Conservation (phyloP, 2,329 filamentous ascomycete genomes). For the Clarireedia monteithiana region DNA sequence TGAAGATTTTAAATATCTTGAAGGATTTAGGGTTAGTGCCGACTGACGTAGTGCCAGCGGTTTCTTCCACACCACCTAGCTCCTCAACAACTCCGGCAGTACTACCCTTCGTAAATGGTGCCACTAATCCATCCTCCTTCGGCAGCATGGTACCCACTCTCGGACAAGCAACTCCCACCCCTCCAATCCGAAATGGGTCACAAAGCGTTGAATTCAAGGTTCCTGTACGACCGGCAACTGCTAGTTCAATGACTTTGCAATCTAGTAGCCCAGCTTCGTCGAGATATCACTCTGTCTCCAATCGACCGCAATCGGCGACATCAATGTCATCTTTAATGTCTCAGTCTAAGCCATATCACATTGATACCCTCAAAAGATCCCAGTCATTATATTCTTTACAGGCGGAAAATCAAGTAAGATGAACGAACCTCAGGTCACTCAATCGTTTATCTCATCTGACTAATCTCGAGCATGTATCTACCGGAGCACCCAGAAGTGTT, state of each 20-base stretch:
- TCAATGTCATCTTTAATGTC: slow-evolving; percentile 6
- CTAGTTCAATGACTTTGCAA: slow-evolving; percentile 4
- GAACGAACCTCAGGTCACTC: background rate
- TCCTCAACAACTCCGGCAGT: background rate
- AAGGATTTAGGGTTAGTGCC: slow-evolving; percentile 30
- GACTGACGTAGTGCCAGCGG: slow-evolving; percentile 15
- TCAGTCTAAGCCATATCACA: background rate
- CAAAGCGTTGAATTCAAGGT: slow-evolving; percentile 16
- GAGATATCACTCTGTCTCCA: background rate
- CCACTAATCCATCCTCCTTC: background rate
- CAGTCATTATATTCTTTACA: slow-evolving; percentile 15
- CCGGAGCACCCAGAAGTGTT: background rate
- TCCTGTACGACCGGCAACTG: slow-evolving; percentile 12
- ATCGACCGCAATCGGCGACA: slow-evolving; percentile 10
- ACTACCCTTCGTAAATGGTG: background rate
- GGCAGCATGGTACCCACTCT: background rate
- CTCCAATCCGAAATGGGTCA: background rate
- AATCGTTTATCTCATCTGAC: background rate
- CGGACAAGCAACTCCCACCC: background rate
- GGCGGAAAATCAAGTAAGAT: slow-evolving; percentile 16
- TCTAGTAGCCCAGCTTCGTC: slow-evolving; percentile 2
- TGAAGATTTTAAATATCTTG: slow-evolving; percentile 19
- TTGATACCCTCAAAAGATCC: background rate
- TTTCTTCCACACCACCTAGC: background rate
- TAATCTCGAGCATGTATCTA: background rate